These are phyloP conservation scores for Alternaria ethzedia DNA, from an alignment of 2,329 filamentous ascomycete species.

Conservation along the genomic window DNA sequence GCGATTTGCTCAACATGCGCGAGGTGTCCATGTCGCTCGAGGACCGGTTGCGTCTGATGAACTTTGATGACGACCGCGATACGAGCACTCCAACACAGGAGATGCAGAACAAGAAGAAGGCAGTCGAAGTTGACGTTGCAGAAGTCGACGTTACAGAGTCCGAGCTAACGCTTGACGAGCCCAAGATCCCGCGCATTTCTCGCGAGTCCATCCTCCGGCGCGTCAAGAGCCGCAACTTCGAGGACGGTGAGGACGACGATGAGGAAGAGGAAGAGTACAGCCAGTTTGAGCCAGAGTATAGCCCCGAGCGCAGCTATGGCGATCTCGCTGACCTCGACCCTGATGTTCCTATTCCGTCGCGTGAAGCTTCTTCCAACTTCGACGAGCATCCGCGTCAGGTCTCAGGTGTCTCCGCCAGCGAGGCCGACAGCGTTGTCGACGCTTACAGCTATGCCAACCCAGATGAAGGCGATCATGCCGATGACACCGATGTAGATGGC, in stretches of 20 bases:
- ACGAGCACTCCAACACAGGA: slow-evolving; percentile 47
- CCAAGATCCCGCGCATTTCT: slow-evolving; percentile 80
- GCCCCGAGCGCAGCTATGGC: slow-evolving; percentile 61
- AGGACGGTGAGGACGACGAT: slow-evolving; percentile 62
- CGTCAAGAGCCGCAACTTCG: slow-evolving; percentile 70
- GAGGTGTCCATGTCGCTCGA: slow-evolving; percentile 80
- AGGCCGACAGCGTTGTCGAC: slow-evolving; percentile 58
- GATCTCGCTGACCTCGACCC: slow-evolving; percentile 72
- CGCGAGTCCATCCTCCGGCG: slow-evolving; percentile 91
- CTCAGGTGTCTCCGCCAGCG: slow-evolving; percentile 65
- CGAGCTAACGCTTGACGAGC: slow-evolving; percentile 54
- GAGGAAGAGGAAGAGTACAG: slow-evolving; percentile 44
- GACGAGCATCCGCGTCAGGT: slow-evolving; percentile 67
- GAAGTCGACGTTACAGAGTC: slow-evolving; percentile 36
- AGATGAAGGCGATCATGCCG: slow-evolving; percentile 64
- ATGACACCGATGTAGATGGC: slow-evolving; percentile 66
- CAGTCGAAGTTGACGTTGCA: slow-evolving; percentile 44
- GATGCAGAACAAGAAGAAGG: slow-evolving; percentile 35
- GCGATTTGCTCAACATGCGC: slow-evolving; percentile 78
- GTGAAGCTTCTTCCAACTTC: slow-evolving; percentile 70
- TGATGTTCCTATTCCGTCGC: slow-evolving; percentile 86
- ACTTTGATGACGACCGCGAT: slow-evolving; percentile 66
- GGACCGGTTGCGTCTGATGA: slow-evolving; percentile 86
- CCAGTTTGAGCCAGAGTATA: slow-evolving; percentile 56
- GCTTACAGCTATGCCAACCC: slow-evolving; percentile 62